phyloP scores from a whole-genome alignment of 2,329 filamentous ascomycete genomes.

The Fusarium foetens region DNA sequence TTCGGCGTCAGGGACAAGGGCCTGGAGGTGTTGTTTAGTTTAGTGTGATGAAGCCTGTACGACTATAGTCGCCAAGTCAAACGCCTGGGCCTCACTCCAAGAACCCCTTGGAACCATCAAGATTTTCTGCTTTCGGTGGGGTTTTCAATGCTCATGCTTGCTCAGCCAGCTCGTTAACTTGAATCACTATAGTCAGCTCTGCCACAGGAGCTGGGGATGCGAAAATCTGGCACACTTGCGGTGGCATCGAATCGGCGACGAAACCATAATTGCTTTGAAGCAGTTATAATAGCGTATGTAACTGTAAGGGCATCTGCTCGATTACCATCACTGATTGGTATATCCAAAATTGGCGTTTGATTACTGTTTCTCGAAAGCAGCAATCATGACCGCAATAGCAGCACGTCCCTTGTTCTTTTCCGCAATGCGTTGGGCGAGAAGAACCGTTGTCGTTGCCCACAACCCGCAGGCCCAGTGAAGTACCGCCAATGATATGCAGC shows the following conservation, averaged over 20 bases:
- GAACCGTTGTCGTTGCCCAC: slow-evolving; percentile 17
- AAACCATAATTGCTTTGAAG: slow-evolving; percentile 33
- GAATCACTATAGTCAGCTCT: slow-evolving; percentile 1
- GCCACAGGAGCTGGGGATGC: background rate
- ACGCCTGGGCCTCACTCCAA: slow-evolving; percentile 28
- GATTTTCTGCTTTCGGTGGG: slow-evolving; percentile 11
- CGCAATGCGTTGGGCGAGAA: slow-evolving; percentile 33
- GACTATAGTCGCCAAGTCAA: slow-evolving; percentile 43
- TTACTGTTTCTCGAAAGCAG: slow-evolving; percentile 25
- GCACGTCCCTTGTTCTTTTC: slow-evolving; percentile 17
- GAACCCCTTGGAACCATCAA: slow-evolving; percentile 31
- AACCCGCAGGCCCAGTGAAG: slow-evolving; percentile 20
- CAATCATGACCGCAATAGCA: slow-evolving; percentile 6
- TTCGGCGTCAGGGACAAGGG: slow-evolving; percentile 34
- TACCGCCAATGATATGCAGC: slow-evolving; percentile 26
- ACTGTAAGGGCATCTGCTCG: slow-evolving; percentile 14
- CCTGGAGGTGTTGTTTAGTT: slow-evolving; percentile 30
- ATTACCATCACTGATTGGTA: slow-evolving; percentile 22
- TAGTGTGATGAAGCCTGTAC: slow-evolving; percentile 38
- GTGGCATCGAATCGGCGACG: slow-evolving; percentile 22
- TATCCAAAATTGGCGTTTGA: slow-evolving; percentile 24
- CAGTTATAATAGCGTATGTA: slow-evolving; percentile 22
- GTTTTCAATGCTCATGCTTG: slow-evolving; percentile 18
- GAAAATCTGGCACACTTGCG: slow-evolving; percentile 22
- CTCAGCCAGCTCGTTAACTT: slow-evolving; percentile 13